phyloP scores from a whole-genome alignment of 192 early-diverging fungal genomes.

The Backusella psychrophila region DNA sequence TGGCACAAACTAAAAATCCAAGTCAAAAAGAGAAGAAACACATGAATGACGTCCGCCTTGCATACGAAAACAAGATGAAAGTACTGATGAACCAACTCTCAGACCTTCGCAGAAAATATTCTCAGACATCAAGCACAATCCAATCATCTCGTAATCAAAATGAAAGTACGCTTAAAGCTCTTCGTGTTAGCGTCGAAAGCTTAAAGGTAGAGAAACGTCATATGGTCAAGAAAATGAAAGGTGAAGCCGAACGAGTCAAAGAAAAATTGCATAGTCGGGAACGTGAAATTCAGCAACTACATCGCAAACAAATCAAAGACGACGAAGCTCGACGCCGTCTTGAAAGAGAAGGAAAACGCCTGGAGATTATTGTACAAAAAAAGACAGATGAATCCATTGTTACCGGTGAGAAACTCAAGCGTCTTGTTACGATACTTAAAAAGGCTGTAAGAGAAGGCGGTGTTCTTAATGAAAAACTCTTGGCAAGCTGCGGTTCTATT shows the following conservation, averaged over 20 bases:
- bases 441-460: conserved; percentile 30
- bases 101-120: conserved; percentile 51
- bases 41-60: conserved; percentile 39
- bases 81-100: conserved; percentile 47
- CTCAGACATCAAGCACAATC: conserved; percentile 48
- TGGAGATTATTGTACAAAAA: conserved; percentile 53
- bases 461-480: conserved; percentile 17
- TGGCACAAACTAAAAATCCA: neutral
- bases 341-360: conserved; percentile 49
- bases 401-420: conserved; percentile 37
- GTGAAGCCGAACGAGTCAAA: conserved; percentile 59
- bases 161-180: conserved; percentile 60
- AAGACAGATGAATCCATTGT: conserved; percentile 49
- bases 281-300: conserved; percentile 56
- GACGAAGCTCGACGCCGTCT: conserved; percentile 43
- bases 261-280: conserved; percentile 54
- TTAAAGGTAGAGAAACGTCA: conserved; percentile 72
- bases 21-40: conserved; percentile 10
- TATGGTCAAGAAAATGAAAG: conserved; percentile 73
- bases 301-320: conserved; percentile 50
- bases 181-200: conserved; percentile 62
- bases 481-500: conserved; percentile 29
- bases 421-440: conserved; percentile 47
- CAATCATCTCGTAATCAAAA: conserved; percentile 45
- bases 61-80: conserved; percentile 59